Evolutionary conservation across 257 asterid species (phyloP).

Genomic region (Craterostigma plantagineum): DNA sequence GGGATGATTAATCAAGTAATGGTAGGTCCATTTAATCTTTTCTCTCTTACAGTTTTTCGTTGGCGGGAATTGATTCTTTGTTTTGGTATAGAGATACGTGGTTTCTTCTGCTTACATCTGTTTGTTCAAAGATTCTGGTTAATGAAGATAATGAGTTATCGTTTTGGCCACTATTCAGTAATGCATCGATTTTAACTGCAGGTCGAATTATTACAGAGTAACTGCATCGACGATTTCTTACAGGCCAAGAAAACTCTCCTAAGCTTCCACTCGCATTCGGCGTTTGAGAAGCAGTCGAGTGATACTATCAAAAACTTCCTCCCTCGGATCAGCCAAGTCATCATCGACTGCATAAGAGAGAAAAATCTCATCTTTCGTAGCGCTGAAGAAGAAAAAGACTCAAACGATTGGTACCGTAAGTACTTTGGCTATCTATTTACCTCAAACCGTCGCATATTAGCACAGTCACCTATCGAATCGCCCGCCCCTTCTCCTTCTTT

Average conservation of each 20-base stretch:
- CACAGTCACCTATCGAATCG: slow-evolving; percentile 24
- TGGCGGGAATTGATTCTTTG: background rate
- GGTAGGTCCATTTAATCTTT: slow-evolving; percentile 38
- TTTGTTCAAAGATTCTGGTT: too few species aligned
- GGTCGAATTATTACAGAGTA: slow-evolving; percentile 4
- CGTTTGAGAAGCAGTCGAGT: too few species aligned
- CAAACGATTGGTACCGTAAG: slow-evolving; percentile 23
- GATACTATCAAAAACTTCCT: too few species aligned
- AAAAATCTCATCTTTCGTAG: slow-evolving; percentile 15
- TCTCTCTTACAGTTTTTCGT: slow-evolving; percentile 7
- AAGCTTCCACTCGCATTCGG: too few species aligned
- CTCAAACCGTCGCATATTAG: slow-evolving; percentile 32
- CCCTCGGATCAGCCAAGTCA: too few species aligned
- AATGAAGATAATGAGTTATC: too few species aligned
- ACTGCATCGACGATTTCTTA: background rate
- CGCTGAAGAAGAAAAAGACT: slow-evolving; percentile 23
- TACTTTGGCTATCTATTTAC: slow-evolving; percentile 21
- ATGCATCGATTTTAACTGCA: background rate
- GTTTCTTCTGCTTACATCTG: too few species aligned
- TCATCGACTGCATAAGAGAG: slow-evolving; percentile 37
- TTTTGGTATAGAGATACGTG: background rate
- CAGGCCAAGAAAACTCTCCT: too few species aligned
- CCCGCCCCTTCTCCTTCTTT: slow-evolving; percentile 43
- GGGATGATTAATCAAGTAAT: slow-evolving; percentile 29
- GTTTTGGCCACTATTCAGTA: too few species aligned